These are phyloP conservation scores for Peribolospora kevripleyi DNA, from an alignment of 768 basidiomycete species.

Conservation along the genomic window DNA sequence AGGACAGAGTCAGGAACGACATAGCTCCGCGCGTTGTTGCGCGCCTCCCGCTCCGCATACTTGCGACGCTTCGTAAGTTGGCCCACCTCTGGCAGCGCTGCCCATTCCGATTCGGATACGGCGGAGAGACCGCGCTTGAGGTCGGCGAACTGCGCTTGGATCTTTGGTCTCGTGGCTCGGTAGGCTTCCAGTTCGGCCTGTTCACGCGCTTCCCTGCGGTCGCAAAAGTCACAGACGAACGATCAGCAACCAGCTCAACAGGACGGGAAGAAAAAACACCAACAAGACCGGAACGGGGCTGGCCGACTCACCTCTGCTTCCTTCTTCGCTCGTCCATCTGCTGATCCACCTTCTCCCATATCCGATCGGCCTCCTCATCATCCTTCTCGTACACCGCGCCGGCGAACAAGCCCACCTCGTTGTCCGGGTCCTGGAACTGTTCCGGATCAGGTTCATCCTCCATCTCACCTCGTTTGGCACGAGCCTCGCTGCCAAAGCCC, in stretches of 20 bases:
- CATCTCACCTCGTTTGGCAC: slow-evolving; percentile 40
- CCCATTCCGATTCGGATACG: slow-evolving; percentile 83
- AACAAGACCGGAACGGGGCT: slow-evolving; percentile 15
- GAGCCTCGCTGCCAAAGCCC: slow-evolving; percentile 41
- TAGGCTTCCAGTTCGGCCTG: slow-evolving; percentile 46
- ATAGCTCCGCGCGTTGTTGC: slow-evolving; percentile 53
- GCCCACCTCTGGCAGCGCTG: slow-evolving; percentile 72
- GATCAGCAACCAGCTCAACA: neutral
- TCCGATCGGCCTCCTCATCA: slow-evolving; percentile 88
- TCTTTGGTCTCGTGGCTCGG: slow-evolving; percentile 71
- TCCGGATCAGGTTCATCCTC: slow-evolving; percentile 72
- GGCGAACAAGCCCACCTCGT: slow-evolving; percentile 84
- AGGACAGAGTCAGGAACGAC: slow-evolving; percentile 84
- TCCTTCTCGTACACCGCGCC: slow-evolving; percentile 91
- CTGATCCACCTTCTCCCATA: slow-evolving; percentile 75
- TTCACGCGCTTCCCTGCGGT: slow-evolving; percentile 45
- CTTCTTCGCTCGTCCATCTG: slow-evolving; percentile 70
- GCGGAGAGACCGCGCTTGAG: slow-evolving; percentile 67
- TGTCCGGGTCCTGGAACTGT: slow-evolving; percentile 88
- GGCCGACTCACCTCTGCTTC: slow-evolving; percentile 34
- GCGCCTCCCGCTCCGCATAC: slow-evolving; percentile 18
- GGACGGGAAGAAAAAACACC: slow-evolving; percentile 16
- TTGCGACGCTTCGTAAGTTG: slow-evolving; percentile 82
- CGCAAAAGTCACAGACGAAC: neutral
- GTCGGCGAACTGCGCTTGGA: slow-evolving; percentile 88